Evolutionary conservation across 306 rosid genomes (phyloP), one percentile per base, ranked within the genome.

Genomic region (Acacia crassicarpa): DNA sequence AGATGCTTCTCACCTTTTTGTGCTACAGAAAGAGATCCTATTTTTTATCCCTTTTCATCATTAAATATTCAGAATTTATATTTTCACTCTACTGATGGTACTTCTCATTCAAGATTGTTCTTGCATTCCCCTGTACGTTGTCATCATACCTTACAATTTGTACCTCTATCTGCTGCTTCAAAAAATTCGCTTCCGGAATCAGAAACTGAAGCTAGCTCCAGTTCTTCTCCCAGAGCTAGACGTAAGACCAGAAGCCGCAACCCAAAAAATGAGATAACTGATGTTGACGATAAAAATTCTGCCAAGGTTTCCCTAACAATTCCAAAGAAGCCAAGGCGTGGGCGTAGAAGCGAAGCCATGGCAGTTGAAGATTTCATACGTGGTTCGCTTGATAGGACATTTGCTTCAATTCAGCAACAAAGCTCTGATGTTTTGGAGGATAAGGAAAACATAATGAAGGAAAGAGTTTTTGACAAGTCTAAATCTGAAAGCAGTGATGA

Each of bases 271-370:
- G 73, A 40, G 62, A 76, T 22, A 44, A 51, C 83, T 44, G 33
- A 67, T 67, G 83, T 77, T 4, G 77, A 38, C 38, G 84, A 45
- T 78, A 72, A 82, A 67, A 77, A 71, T 38, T 72, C 82, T 9
- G 80, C 75, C 2, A 62, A 61, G 81, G 30, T 6, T 17, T 85
- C 83, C 70, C 96, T 94, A 2, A 32, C 75, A 30, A 85, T 89
- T 54, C 93, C 97, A 2, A 90, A 89, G 85, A 93, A 92, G 90
- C 91, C 90, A 2, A 88, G 91, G 86, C 93, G 91, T 30, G 98
- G 98, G 22, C 92, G 94, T 41, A 86, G 91, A 80, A 95, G 98
- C 74, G 97, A 95, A 80, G 94, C 94, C 0, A 83, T 67, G 65
- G 95, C 94, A 67, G 92, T 91, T 25, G 97, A 91, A 66, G 97